Base-by-base conservation (phyloP, 2,329 filamentous ascomycete species). In the Aureobasidium sp. region DNA sequence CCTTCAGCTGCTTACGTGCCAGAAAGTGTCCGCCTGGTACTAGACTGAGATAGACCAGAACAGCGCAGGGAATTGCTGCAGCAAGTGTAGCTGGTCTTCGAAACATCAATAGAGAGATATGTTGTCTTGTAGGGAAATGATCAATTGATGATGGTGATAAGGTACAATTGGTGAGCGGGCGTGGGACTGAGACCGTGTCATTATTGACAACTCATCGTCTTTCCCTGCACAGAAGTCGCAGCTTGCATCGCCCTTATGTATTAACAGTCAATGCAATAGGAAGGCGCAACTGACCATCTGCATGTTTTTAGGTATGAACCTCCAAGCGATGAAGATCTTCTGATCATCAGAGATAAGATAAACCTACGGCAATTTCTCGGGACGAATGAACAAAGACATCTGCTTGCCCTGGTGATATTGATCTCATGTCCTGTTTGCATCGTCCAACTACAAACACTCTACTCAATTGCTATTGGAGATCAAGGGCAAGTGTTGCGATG, bases 1-100 rank as follows among this genome's bases (percentile, higher is more conserved):
- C 57, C 21, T 50, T 21, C 37, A 49, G 6, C 7, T 50, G 25
- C 34, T 39, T 59, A n/a, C 54, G 54, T 25, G 45, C 25, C 32
- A 59, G 13, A 5, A 25, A 37, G n/a, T 59, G 57, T 49, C 44
- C 57, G 21, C 45, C 57, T 34, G 57, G 57, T 4, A 36, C 29
- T 36, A 59, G 10, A 32, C 45, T 47, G 41, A 61, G 59, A 34
- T 55, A 54, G 8, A 61, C 21, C 15, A 61, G 25, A 7, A 61
- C 42, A 29, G 39, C 49, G 7, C 49, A 54, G 21, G 59, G 59
- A 1, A 61, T 37, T 3, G 30, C 32, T 8, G 30, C 41, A 13
- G 32, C 39, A 3, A 42, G 21, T 15, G 30, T 41, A 13, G 21
- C 21, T 8, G 49, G 25, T 30, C 41, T 47, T 61, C n/a, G 25